These are phyloP conservation scores for Vitis rupestris DNA, from an alignment of 164 flowering plant genomes.

Conservation along the genomic window DNA sequence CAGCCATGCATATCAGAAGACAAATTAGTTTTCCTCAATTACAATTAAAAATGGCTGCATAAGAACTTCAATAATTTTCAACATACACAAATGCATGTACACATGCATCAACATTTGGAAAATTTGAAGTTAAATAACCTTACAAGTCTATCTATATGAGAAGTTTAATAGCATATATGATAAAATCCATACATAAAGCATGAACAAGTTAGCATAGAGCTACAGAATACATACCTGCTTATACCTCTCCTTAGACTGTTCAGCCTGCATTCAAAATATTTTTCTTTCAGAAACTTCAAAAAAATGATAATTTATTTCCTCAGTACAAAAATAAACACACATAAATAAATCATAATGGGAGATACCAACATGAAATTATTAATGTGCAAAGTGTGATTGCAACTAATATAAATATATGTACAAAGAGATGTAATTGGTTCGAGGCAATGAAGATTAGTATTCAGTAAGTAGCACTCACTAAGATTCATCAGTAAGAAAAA, in stretches of 20 bases:
- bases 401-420: neutral
- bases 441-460: no score
- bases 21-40: no score
- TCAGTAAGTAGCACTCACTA: no score
- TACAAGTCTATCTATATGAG: neutral
- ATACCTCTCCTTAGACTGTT: constrained; percentile 29
- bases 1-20: no score
- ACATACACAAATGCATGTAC: neutral
- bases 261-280: constrained; percentile 34
- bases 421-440: no score
- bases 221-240: constrained; percentile 31
- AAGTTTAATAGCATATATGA: neutral
- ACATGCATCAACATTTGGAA: neutral
- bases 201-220: neutral
- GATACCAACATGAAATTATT: neutral
- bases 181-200: no score
- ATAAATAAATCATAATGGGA: neutral
- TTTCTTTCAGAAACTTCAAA: constrained; percentile 7
- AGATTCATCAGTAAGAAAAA: no score
- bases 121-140: neutral
- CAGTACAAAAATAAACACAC: neutral
- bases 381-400: neutral
- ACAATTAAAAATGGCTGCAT: no score
- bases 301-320: neutral
- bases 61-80: no score